phyloP scores from a whole-genome alignment of 2,329 filamentous ascomycete genomes.

The Scleromitrula shiraiana region DNA sequence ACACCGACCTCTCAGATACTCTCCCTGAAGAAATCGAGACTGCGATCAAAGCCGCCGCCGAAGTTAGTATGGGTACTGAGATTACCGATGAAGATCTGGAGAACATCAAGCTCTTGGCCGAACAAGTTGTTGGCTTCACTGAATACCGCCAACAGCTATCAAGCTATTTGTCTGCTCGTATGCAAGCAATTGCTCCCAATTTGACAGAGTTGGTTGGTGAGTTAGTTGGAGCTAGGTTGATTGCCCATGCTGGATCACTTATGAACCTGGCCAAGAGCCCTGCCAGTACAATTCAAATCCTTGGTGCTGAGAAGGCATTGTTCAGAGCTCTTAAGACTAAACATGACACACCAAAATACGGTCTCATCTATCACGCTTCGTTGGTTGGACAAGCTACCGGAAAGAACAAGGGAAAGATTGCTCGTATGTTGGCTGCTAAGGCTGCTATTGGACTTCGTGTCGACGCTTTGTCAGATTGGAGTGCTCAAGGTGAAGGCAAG shows the following conservation, averaged over 20 bases:
- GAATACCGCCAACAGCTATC: slow-evolving; percentile 85
- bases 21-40: slow-evolving; percentile 92
- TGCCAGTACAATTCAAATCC: slow-evolving; percentile 92
- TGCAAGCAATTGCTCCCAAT: slow-evolving; percentile 96
- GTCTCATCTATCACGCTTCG: slow-evolving; percentile 85
- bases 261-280: slow-evolving; percentile 93
- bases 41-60: slow-evolving; percentile 86
- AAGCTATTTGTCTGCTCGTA: slow-evolving; percentile 82
- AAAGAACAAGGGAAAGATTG: slow-evolving; percentile 99
- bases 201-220: slow-evolving; percentile 88
- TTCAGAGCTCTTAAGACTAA: slow-evolving; percentile 99
- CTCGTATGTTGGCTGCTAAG: slow-evolving; percentile 91
- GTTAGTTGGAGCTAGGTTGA: slow-evolving; percentile 87
- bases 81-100: slow-evolving; percentile 87
- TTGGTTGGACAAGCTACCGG: slow-evolving; percentile 95
- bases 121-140: slow-evolving; percentile 87
- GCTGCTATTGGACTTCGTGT: slow-evolving; percentile 87
- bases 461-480: slow-evolving; percentile 77
- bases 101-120: slow-evolving; percentile 84
- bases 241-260: slow-evolving; percentile 88
- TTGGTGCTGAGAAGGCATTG: slow-evolving; percentile 96
- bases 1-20: slow-evolving; percentile 76
- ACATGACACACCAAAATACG: slow-evolving; percentile 98
- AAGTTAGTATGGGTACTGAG: slow-evolving; percentile 98
- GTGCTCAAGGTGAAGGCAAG: slow-evolving; percentile 57